phyloP scores from a whole-genome alignment of 495 filamentous ascomycete species.

The Parathielavia hyrcaniae region DNA sequence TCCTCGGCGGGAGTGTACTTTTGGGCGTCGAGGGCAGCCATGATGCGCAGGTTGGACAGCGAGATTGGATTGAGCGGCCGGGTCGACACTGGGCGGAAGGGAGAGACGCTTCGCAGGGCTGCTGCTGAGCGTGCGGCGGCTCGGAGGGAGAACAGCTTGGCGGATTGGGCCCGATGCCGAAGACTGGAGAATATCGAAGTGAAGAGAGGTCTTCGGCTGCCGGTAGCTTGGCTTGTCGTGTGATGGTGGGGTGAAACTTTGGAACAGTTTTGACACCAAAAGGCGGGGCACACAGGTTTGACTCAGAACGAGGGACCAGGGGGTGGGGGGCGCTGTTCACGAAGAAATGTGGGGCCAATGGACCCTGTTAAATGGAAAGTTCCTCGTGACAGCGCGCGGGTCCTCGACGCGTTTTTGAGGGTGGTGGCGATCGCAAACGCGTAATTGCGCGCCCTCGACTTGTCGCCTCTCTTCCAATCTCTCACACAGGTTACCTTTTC shows the following conservation, averaged over 20 bases:
- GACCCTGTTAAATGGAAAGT: neutral
- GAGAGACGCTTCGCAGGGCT: slow-evolving; percentile 41
- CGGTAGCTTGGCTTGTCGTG: neutral
- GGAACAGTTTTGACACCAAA: slow-evolving; percentile 8
- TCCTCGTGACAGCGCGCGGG: slow-evolving; percentile 28
- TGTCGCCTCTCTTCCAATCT: neutral
- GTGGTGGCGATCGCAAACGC: slow-evolving; percentile 13
- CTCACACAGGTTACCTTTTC: too few species aligned
- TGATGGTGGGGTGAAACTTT: neutral
- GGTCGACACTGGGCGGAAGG: slow-evolving; percentile 22
- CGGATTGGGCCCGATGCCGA: slow-evolving; percentile 11
- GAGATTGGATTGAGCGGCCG: slow-evolving; percentile 22
- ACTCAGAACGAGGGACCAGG: too few species aligned
- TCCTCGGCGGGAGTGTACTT: slow-evolving; percentile 71
- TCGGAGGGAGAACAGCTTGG: slow-evolving; percentile 48
- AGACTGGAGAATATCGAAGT: neutral
- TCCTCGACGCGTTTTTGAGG: slow-evolving; percentile 19
- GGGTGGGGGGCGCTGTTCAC: too few species aligned
- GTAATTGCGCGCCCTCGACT: slow-evolving; percentile 25
- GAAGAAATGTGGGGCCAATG: neutral
- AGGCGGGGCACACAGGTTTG: slow-evolving; percentile 24
- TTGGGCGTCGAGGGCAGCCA: slow-evolving; percentile 59
- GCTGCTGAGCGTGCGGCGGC: slow-evolving; percentile 29
- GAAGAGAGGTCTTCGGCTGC: neutral
- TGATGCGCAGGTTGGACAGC: slow-evolving; percentile 30